Conservation (phyloP, 352 stramenopile species). For the Phytopythium delawarense region DNA sequence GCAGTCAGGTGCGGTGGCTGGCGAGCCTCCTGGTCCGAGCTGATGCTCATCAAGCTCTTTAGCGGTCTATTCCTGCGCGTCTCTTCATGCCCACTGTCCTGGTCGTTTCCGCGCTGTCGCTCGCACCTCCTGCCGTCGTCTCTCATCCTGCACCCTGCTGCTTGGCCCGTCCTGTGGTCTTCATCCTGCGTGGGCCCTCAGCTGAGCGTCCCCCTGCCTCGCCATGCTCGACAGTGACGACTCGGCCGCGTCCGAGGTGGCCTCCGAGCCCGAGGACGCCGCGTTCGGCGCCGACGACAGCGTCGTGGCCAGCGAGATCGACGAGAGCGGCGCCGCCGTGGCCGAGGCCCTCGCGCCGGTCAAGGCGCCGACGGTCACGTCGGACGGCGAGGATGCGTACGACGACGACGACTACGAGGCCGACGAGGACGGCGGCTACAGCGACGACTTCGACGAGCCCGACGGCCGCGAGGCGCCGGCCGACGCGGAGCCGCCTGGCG, state of each 20-base stretch:
- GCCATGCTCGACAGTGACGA: conserved; percentile 50
- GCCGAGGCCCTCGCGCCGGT: neutral
- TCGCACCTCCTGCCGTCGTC: neutral
- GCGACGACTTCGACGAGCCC: conserved; percentile 65
- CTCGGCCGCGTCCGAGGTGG: conserved; percentile 60
- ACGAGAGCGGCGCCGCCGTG: conserved; percentile 28
- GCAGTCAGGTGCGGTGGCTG: too few species aligned
- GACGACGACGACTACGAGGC: conserved; percentile 39
- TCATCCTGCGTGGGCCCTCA: too few species aligned
- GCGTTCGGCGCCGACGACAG: conserved; percentile 29
- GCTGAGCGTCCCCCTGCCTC: too few species aligned
- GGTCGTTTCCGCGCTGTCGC: neutral
- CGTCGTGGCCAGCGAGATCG: conserved; percentile 45
- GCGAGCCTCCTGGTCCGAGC: too few species aligned
- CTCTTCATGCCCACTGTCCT: neutral
- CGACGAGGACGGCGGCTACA: conserved; percentile 46
- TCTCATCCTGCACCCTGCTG: neutral
- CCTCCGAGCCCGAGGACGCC: conserved; percentile 40
- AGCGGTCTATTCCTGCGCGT: neutral
- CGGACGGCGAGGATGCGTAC: conserved; percentile 11
- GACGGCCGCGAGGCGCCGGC: conserved; percentile 6
- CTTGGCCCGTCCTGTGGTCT: neutral
- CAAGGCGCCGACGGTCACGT: neutral
- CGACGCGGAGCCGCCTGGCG: conserved; percentile 17
- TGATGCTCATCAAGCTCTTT: neutral